These are phyloP conservation scores for Rutstroemia sp. DNA, from an alignment of 2,329 filamentous ascomycete genomes.

Conservation along the genomic window DNA sequence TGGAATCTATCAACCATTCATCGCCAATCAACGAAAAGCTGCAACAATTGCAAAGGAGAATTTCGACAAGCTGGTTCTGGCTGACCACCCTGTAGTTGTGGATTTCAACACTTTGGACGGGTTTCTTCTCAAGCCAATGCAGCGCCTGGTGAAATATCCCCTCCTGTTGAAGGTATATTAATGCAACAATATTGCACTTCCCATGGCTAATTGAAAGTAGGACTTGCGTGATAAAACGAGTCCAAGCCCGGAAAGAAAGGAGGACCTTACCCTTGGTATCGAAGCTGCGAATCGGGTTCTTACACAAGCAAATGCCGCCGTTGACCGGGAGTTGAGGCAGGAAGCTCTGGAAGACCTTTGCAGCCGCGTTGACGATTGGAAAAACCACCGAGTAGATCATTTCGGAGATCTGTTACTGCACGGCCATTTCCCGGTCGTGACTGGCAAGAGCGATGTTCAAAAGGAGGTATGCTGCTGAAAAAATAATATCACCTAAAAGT, in stretches of 20 bases:
- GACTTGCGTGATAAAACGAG: conserved; percentile 79
- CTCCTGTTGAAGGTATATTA: conserved; percentile 67
- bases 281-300: conserved; percentile 76
- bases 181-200: neutral
- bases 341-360: conserved; percentile 80
- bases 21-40: conserved; percentile 90
- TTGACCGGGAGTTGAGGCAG: conserved; percentile 77
- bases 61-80: conserved; percentile 77
- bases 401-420: conserved; percentile 86
- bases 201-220: conserved; percentile 35
- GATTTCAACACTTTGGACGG: conserved; percentile 84
- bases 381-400: conserved; percentile 80
- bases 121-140: conserved; percentile 94
- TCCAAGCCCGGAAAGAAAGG: conserved; percentile 28
- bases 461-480: conserved; percentile 49
- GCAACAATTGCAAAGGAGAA: conserved; percentile 76
- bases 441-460: conserved; percentile 81
- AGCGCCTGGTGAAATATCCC: conserved; percentile 90
- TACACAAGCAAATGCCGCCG: conserved; percentile 80
- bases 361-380: conserved; percentile 90
- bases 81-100: conserved; percentile 72
- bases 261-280: conserved; percentile 69
- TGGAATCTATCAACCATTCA: conserved; percentile 92
- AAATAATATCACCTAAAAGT: neutral
- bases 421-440: conserved; percentile 86